Evolutionary conservation across 1,139 yeast species (phyloP).

Genomic region (Pneumocystis wakefieldiae): DNA sequence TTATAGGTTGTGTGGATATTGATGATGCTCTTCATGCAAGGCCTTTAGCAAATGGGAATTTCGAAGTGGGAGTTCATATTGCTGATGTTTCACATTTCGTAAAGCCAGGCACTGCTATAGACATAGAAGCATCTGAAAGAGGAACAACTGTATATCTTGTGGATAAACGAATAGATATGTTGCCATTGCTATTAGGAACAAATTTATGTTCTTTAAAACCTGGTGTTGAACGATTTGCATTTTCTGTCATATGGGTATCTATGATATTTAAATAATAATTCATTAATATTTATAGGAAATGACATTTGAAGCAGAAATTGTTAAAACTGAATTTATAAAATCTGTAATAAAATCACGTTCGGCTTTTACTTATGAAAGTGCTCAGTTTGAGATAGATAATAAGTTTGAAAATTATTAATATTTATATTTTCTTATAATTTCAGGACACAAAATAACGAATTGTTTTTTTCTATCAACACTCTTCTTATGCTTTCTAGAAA

Average conservation of each 20-base stretch:
- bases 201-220: conserved; percentile 92
- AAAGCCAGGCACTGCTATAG: conserved; percentile 80
- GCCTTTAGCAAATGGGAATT: conserved; percentile 75
- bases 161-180: conserved; percentile 98
- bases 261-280: not conserved
- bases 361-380: conserved; percentile 89
- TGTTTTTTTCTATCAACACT: conserved; percentile 80
- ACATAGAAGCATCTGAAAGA: conserved; percentile 90
- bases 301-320: conserved; percentile 71
- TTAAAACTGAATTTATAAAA: conserved; percentile 68
- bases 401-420: conserved; percentile 17
- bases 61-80: conserved; percentile 95
- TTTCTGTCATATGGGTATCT: conserved; percentile 68
- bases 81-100: conserved; percentile 98
- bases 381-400: conserved; percentile 86
- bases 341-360: conserved; percentile 83
- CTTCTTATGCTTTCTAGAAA: conserved; percentile 63
- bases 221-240: conserved; percentile 88
- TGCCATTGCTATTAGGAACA: conserved; percentile 89
- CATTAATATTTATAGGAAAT: conserved; percentile 33
- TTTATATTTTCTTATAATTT: not conserved
- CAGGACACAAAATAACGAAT: conserved; percentile 47
- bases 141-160: conserved; percentile 95
- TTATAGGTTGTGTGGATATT: conserved; percentile 67
- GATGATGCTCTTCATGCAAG: conserved; percentile 95